Conservation (phyloP, 768 basidiomycete genomes). For the Polyporus arcularius region DNA sequence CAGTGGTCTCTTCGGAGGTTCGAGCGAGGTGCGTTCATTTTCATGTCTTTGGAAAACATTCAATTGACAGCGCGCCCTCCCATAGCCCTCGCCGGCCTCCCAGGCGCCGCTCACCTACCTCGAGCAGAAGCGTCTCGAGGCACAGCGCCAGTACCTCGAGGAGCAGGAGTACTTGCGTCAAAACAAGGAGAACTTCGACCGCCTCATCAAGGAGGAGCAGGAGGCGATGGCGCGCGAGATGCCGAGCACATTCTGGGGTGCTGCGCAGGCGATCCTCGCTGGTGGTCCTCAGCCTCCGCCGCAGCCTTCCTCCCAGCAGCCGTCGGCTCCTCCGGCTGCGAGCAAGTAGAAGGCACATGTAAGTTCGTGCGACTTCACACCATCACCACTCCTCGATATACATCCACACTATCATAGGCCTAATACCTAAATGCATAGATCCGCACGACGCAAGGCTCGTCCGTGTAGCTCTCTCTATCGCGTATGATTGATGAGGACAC, state of each 20-base stretch:
- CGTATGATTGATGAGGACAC: too few relatives aligned
- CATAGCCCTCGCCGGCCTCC: conserved; percentile 28
- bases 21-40: conserved; percentile 30
- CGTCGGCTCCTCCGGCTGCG: too few relatives aligned
- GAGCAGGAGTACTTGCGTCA: conserved; percentile 53
- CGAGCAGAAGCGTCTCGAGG: conserved; percentile 51
- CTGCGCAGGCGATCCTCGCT: conserved; percentile 19
- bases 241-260: conserved; percentile 40
- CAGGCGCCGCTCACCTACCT: conserved; percentile 50
- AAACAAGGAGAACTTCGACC: conserved; percentile 53
- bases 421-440: too few relatives aligned
- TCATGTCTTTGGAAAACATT: neutral
- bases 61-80: neutral
- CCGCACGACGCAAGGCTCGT: too few relatives aligned
- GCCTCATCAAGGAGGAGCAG: conserved; percentile 51
- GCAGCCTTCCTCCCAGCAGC: too few relatives aligned
- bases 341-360: too few relatives aligned
- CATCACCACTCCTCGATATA: too few relatives aligned
- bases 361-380: too few relatives aligned
- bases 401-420: too few relatives aligned
- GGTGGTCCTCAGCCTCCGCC: conserved; percentile 14
- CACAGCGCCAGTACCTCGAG: conserved; percentile 51
- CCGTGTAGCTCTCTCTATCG: too few relatives aligned
- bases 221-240: conserved; percentile 50
- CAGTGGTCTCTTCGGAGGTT: conserved; percentile 43